These are phyloP conservation scores for Ceratorhiza oryzae-sativae DNA, from an alignment of 1,284 basidiomycete genomes.

Conservation along the genomic window DNA sequence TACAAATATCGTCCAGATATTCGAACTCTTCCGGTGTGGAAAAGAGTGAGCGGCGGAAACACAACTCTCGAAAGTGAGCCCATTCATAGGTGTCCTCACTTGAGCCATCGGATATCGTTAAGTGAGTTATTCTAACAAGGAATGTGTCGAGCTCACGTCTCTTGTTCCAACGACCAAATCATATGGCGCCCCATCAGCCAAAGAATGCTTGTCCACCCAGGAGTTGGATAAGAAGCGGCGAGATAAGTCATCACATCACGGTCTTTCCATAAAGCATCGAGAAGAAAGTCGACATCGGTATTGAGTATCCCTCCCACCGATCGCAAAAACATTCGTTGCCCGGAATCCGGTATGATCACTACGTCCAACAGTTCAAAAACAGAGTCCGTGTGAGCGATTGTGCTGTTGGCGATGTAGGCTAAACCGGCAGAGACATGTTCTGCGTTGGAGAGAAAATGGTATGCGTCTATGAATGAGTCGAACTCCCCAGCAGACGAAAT, in stretches of 20 bases:
- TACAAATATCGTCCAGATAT: neutral
- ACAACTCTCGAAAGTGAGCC: neutral
- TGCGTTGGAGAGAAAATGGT: neutral
- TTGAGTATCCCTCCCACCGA: neutral
- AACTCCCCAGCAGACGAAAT: neutral
- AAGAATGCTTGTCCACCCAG: neutral
- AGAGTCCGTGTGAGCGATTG: neutral
- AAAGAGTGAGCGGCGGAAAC: neutral
- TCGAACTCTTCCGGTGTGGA: neutral
- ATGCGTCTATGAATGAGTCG: neutral
- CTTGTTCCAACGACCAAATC: neutral
- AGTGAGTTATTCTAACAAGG: too few species aligned
- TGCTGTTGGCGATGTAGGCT: neutral
- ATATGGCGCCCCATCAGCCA: neutral
- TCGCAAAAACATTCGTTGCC: neutral
- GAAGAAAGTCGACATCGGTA: neutral
- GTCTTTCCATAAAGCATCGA: conserved; percentile 4
- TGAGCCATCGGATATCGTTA: too few species aligned
- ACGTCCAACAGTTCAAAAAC: neutral
- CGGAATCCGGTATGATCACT: neutral
- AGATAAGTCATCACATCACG: neutral
- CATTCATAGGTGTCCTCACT: neutral
- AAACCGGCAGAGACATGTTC: neutral
- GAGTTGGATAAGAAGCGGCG: neutral
- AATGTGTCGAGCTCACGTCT: neutral